Evolutionary conservation across 176 grass and related monocot genomes (phyloP), one percentile per base, ranked within the genome.

Genomic region (sorghum (Sorghum bicolor)): DNA sequence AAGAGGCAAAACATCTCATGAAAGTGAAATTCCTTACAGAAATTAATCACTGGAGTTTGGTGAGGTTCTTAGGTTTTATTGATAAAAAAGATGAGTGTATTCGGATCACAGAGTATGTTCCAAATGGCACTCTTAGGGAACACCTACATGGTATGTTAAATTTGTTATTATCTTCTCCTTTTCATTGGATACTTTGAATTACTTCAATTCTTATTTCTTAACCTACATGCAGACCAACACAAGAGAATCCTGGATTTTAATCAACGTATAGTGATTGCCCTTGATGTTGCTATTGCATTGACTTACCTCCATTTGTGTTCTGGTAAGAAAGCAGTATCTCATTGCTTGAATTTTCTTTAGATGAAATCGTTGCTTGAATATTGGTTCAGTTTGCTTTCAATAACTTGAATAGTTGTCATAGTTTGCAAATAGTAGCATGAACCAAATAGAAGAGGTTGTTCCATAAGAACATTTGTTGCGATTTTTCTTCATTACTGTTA

Each of bases 231-330:
- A 94, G 93, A 44, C 45, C 41, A 85, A 22, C 67, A 32, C 68
- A 63, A 70, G 36, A 88, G 72, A 74, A 90, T 75, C 62, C 79
- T 94, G 48, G 74, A 94, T 68, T 92, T 92, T 64, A 79, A 68
- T 78, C 85, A 94, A 78, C 87, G 90, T 52, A 65, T 94, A 61
- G 82, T 80, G 80, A 92, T 94, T 61, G 93, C 93, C 75, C 86
- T 94, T 58, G 93, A 94, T 88, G 87, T 94, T 75, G 93, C 87
- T 64, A 90, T 92, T 88, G 90, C 81, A 43, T 84, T 94, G 87
- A 88, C 93, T 66, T 94, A 94, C 71, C 93, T 92, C 64, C 93
- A 94, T 90, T 62, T 92, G 10, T 85, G 60, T 88, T 85, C 79
- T 86, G 93, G 93, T 87, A 86, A 61, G 81, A 65, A 65, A 65